phyloP scores from a whole-genome alignment of 148 eudicot species.

The Vaccinium darrowii region DNA sequence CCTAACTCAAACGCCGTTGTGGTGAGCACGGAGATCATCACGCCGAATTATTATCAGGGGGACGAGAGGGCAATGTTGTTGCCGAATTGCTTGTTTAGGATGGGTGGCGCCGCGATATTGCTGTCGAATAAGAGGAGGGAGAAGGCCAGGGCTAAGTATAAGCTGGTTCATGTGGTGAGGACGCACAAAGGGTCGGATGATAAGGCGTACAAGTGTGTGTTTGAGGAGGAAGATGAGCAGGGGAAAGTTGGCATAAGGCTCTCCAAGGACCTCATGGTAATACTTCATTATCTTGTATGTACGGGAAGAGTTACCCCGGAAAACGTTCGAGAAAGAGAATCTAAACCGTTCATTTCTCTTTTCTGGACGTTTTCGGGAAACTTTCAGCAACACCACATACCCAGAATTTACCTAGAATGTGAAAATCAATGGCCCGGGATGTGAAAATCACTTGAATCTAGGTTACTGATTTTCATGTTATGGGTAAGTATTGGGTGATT shows the following conservation, averaged over 20 bases:
- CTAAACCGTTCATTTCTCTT: too few species aligned
- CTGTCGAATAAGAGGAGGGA: constrained; percentile 51
- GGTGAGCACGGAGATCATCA: constrained; percentile 69
- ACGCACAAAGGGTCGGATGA: constrained; percentile 73
- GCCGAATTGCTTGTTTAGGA: constrained; percentile 66
- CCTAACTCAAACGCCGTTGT: constrained; percentile 65
- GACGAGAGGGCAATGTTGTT: constrained; percentile 70
- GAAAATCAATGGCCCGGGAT: too few species aligned
- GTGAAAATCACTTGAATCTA: too few species aligned
- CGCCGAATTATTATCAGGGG: constrained; percentile 72
- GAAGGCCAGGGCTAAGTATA: constrained; percentile 40
- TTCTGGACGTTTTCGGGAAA: too few species aligned
- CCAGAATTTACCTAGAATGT: too few species aligned
- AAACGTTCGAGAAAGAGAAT: too few species aligned
- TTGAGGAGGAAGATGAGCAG: constrained; percentile 58
- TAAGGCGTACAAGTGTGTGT: constrained; percentile 54
- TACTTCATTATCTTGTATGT: background rate
- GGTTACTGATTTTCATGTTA: too few species aligned
- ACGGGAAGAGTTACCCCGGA: too few species aligned
- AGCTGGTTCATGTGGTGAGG: constrained; percentile 57
- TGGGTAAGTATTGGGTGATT: too few species aligned
- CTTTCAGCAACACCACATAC: too few species aligned
- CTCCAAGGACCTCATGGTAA: constrained; percentile 60
- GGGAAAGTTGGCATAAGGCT: constrained; percentile 62
- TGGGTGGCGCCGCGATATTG: constrained; percentile 61